A percentile compares a stretch with the other conserved stretches of the same genome.
These are phyloP conservation scores for Leucosporidium scottii DNA, from an alignment of 768 basidiomycete species.

Conservation along the genomic window DNA sequence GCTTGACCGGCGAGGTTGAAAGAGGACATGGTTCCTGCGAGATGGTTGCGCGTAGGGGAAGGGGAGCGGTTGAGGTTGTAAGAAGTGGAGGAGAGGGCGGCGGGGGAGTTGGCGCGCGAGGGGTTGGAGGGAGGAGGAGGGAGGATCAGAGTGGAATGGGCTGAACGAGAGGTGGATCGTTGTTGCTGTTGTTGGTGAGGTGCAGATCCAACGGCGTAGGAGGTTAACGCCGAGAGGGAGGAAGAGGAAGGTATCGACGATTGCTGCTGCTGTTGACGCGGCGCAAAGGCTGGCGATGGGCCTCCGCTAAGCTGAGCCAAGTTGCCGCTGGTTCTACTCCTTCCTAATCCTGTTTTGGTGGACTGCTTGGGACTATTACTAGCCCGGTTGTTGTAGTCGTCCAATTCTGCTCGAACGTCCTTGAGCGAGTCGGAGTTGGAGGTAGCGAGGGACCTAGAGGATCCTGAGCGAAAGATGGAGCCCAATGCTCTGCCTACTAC, in stretches of 20 bases:
- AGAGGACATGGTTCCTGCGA: conserved; percentile 23
- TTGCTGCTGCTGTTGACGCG: too few species aligned
- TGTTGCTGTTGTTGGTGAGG: too few species aligned
- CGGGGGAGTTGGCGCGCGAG: conserved; percentile 21
- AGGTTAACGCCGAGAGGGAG: conserved; percentile 20
- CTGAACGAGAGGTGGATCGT: conserved; percentile 6
- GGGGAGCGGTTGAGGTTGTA: conserved; percentile 14
- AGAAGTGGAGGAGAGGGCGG: conserved; percentile 14
- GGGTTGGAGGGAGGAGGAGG: conserved; percentile 8
- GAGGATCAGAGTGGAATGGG: conserved; percentile 25
- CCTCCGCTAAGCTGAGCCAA: background rate
- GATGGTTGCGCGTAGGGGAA: conserved; percentile 17
- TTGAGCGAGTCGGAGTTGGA: too few species aligned
- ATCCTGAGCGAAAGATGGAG: too few species aligned
- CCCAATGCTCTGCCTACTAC: too few species aligned
- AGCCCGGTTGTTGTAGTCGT: background rate
- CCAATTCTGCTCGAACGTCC: background rate
- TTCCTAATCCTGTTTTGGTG: background rate
- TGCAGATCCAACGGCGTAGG: background rate
- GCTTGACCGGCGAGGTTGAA: conserved; percentile 22
- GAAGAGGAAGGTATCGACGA: conserved; percentile 16
- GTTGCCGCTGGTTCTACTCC: background rate
- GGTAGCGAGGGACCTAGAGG: background rate
- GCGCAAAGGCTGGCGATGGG: background rate
- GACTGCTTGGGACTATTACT: background rate